Evolutionary conservation across 176 grass and related monocot genomes (phyloP), one percentile per base, ranked within the genome.

Genomic region (Pharus latifolius): DNA sequence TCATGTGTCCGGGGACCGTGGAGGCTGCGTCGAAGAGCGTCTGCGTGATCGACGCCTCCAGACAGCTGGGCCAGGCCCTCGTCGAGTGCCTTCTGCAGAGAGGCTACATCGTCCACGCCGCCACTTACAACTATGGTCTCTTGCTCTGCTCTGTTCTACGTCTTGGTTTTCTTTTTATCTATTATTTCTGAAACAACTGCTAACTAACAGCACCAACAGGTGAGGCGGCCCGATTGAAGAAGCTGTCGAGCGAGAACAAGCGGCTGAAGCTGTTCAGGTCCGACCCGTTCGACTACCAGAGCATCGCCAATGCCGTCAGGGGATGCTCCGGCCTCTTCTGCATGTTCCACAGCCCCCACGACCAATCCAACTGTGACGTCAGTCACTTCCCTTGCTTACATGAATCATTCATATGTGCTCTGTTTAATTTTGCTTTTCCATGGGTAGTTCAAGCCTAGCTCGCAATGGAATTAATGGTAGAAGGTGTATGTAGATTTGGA

Each of bases 51-150:
- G 95, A 99, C 82, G 90, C 95, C 0, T 80, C 95, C 4, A 71
- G 78, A 9, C 76, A 57, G 31, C 79, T 99, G 3, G 84, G 76
- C 50, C 66, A 44, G 38, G 74, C 81, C 22, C 90, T 99, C n/a
- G 87, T 91, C 22, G 67, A 79, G 67, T 77, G 78, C 18, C 90
- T 99, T 72, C 87, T 99, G 48, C 84, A 75, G 42, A 79, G 91
- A 19, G 95, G 95, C 0, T 99, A 99, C 82, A 86, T 75, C 47
- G 95, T 99, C 47, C 95, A 99, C 53, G 95, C 95, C 56, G 87
- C 95, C 7, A 56, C 84, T 10, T 88, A 82, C 45, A 66, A 55
- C 60, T 57, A 69, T 20, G 65, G 78, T 81, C 32, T 27, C 17
- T 40, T 4, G n/a, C 38, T 61, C 41, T n/a, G 2, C 47, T 20